phyloP scores from a whole-genome alignment of 1,284 basidiomycete genomes.

The Thelephora terrestris region DNA sequence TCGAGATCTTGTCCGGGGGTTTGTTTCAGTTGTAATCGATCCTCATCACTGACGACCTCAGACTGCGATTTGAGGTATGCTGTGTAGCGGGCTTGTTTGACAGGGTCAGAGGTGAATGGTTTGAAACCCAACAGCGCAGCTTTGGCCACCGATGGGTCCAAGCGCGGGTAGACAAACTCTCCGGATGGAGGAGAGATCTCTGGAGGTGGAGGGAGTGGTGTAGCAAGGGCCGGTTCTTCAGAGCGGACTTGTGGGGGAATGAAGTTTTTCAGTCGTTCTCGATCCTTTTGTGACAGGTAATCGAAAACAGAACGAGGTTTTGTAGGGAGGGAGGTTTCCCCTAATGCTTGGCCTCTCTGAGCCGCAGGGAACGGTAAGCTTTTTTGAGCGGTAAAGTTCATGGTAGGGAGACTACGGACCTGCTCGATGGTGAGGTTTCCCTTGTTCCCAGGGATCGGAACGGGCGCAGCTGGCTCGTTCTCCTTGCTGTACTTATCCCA shows the following conservation, averaged over 20 bases:
- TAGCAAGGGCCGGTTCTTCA: conserved; percentile 16
- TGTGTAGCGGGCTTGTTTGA: conserved; percentile 80
- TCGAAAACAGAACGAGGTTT: conserved; percentile 82
- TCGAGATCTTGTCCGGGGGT: conserved; percentile 50
- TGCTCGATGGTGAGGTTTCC: neutral
- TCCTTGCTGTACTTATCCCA: conserved; percentile 53
- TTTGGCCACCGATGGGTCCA: conserved; percentile 73
- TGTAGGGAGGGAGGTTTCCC: conserved; percentile 66
- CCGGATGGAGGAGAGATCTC: conserved; percentile 22
- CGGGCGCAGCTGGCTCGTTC: conserved; percentile 22
- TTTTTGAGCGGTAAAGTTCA: conserved; percentile 5
- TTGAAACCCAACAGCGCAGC: conserved; percentile 82
- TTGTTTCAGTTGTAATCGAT: conserved; percentile 23
- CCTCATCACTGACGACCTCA: conserved; percentile 29
- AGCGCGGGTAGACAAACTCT: conserved; percentile 37
- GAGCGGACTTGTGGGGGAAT: conserved; percentile 23
- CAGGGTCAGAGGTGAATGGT: conserved; percentile 69
- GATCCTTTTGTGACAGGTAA: conserved; percentile 85
- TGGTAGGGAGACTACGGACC: neutral
- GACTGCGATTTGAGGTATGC: conserved; percentile 75
- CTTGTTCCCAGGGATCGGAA: neutral
- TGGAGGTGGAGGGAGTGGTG: conserved; percentile 19
- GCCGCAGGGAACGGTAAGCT: conserved; percentile 6
- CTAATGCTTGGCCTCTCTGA: conserved; percentile 75
- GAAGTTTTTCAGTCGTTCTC: conserved; percentile 70